A percentile compares a stretch with the other conserved stretches of the same genome.
phyloP scores from a whole-genome alignment of 768 basidiomycete genomes.

The Stropharia rugosoannulata region DNA sequence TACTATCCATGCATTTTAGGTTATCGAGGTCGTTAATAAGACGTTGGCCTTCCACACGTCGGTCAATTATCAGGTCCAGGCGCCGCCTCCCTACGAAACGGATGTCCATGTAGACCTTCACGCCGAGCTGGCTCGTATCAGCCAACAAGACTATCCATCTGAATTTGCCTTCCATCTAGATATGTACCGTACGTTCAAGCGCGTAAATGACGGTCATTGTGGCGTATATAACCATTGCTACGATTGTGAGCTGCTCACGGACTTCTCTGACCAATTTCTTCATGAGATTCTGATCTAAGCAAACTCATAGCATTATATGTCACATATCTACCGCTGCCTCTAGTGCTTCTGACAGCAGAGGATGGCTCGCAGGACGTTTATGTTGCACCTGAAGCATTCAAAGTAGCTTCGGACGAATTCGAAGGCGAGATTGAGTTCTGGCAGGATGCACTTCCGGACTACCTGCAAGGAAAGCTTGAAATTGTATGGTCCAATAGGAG shows the following conservation, averaged over 20 bases:
- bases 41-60: slow-evolving; percentile 62
- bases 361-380: slow-evolving; percentile 47
- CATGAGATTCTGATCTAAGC: slow-evolving; percentile 4
- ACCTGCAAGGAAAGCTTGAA: slow-evolving; percentile 44
- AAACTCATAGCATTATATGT: slow-evolving; percentile 35
- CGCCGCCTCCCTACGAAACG: slow-evolving; percentile 48
- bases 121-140: slow-evolving; percentile 48
- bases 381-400: slow-evolving; percentile 55
- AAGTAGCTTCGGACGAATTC: slow-evolving; percentile 49
- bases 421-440: slow-evolving; percentile 50
- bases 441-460: slow-evolving; percentile 49
- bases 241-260: slow-evolving; percentile 13
- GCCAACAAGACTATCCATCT: slow-evolving; percentile 38
- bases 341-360: slow-evolving; percentile 44
- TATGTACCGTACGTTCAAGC: slow-evolving; percentile 50
- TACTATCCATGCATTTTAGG: slow-evolving; percentile 27
- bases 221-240: slow-evolving; percentile 25
- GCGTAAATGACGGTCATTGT: slow-evolving; percentile 59
- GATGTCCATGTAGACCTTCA: slow-evolving; percentile 60
- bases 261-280: not conserved
- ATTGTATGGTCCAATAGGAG: slow-evolving; percentile 30
- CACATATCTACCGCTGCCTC: slow-evolving; percentile 48
- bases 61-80: slow-evolving; percentile 56
- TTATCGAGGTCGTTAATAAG: slow-evolving; percentile 56
- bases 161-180: slow-evolving; percentile 60